phyloP scores from a whole-genome alignment of 169 alveolate species.

The Amoebophrya sp. region DNA sequence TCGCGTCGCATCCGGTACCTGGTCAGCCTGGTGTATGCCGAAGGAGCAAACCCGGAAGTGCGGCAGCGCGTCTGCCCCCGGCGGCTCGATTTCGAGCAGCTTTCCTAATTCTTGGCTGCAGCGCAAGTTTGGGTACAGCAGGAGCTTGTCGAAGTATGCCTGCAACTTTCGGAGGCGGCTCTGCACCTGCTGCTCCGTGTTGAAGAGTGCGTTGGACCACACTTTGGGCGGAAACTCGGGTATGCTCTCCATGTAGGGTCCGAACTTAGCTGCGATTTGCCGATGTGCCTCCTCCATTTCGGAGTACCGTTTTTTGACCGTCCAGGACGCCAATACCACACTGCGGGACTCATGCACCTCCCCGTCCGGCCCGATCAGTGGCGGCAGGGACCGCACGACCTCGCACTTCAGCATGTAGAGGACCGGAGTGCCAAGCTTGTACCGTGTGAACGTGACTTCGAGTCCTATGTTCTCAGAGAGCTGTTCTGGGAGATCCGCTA shows the following conservation, averaged over 20 bases:
- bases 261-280: not conserved
- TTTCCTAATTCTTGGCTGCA: not conserved
- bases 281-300: not conserved
- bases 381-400: not conserved
- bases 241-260: not conserved
- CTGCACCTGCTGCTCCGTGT: not conserved
- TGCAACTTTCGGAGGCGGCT: not conserved
- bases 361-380: not conserved
- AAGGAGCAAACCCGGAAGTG: not conserved
- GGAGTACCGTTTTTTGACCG: not conserved
- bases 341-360: not conserved
- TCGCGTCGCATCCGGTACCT: not conserved
- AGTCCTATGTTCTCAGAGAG: not conserved
- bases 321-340: not conserved
- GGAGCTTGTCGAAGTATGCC: not conserved
- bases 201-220: not conserved
- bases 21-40: not conserved
- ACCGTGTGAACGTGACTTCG: not conserved
- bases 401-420: not conserved
- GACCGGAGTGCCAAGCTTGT: not conserved
- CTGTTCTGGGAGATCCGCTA: too few species aligned
- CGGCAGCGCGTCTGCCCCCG: not conserved
- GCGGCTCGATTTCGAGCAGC: not conserved
- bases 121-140: not conserved
- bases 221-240: not conserved